A percentile compares a stretch with the other conserved stretches of the same genome.
Evolutionary conservation across 2,329 filamentous ascomycete species (phyloP).

Genomic region (Stachybotrys elegans): DNA sequence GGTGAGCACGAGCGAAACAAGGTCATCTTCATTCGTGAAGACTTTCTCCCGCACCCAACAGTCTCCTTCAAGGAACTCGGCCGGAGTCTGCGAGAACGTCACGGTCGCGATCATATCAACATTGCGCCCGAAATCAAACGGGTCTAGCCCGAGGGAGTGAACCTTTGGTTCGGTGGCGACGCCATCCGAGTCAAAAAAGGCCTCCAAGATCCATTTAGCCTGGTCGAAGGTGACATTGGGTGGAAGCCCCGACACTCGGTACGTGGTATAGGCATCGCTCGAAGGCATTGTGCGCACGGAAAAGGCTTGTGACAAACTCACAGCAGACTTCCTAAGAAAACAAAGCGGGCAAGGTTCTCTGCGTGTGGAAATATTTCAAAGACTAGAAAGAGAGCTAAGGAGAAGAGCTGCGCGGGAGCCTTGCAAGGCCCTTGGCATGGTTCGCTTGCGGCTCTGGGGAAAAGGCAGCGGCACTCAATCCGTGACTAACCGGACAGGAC

Average conservation of each 20-base stretch:
- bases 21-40: background rate
- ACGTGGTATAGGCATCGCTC: background rate
- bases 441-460: too few relatives aligned
- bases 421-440: too few relatives aligned
- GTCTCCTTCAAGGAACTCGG: background rate
- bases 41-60: background rate
- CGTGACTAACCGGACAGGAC: too few relatives aligned
- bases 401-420: too few relatives aligned
- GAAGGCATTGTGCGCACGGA: too few relatives aligned
- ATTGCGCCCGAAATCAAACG: background rate
- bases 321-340: too few relatives aligned
- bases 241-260: background rate
- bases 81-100: background rate
- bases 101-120: background rate
- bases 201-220: background rate
- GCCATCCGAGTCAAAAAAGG: background rate
- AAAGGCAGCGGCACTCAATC: too few relatives aligned
- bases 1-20: background rate
- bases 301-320: too few relatives aligned
- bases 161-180: background rate
- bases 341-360: too few relatives aligned
- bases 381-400: too few relatives aligned
- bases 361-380: too few relatives aligned
- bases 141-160: background rate
- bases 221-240: background rate